phyloP scores from a whole-genome alignment of 2,329 filamentous ascomycete species.

The Aureobasidium sp. region DNA sequence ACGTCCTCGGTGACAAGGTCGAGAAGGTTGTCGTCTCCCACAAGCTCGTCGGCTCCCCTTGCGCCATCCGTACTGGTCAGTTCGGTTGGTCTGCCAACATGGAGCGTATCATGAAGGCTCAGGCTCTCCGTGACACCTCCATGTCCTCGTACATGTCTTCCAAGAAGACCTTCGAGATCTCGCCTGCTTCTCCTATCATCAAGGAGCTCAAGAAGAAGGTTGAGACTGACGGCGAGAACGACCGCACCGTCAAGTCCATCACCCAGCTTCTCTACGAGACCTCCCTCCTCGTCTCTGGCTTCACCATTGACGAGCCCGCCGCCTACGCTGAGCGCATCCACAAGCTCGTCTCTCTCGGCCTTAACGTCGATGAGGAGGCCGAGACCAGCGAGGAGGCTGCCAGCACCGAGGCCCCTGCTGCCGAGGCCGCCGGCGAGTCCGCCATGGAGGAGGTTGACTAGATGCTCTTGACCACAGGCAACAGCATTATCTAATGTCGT shows the following conservation, averaged over 20 bases:
- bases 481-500: conserved; percentile 14
- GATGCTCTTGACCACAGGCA: conserved; percentile 22
- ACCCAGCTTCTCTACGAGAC: conserved; percentile 98
- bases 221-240: conserved; percentile 92
- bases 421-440: conserved; percentile 69
- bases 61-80: conserved; percentile 98
- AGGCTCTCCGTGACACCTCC: conserved; percentile 98
- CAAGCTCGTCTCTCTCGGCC: conserved; percentile 95
- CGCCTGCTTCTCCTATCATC: conserved; percentile 95
- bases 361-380: conserved; percentile 93
- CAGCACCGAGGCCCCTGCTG: conserved; percentile 53
- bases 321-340: conserved; percentile 98
- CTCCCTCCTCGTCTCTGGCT: conserved; percentile 94
- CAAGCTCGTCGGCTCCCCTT: conserved; percentile 91
- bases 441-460: conserved; percentile 99
- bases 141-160: conserved; percentile 99
- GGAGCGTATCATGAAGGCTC: conserved; percentile 99
- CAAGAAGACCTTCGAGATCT: conserved; percentile 99
- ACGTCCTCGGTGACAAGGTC: conserved; percentile 97
- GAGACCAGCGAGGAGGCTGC: conserved; percentile 58
- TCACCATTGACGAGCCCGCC: conserved; percentile 98
- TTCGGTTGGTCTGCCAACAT: conserved; percentile 99
- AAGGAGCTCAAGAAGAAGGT: conserved; percentile 99
- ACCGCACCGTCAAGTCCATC: conserved; percentile 98
- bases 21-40: conserved; percentile 99